Evolutionary conservation across 2,329 filamentous ascomycete species (phyloP), one percentile per base, ranked within the genome.

Genomic region (Catunica adiposa): DNA sequence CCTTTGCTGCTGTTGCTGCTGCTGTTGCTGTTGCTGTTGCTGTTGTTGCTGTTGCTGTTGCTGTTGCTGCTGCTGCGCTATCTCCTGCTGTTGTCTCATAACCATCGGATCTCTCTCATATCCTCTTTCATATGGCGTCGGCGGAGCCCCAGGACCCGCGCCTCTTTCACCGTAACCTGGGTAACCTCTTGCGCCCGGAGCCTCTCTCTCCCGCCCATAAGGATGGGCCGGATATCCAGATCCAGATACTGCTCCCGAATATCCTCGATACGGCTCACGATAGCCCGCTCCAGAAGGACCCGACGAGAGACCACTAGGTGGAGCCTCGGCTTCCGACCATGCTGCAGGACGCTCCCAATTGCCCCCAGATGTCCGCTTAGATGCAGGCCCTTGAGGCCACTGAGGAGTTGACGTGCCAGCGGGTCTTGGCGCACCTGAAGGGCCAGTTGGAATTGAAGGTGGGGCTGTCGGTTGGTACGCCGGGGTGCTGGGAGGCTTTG

Each of bases 261-360:
- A 20, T n/a, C 38, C 29, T 5, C 29, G 29, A n/a, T 42, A 42
- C 15, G 63, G 62, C 2, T 69, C 62, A 3, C 69, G 67, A 29
- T 67, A 62, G 23, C 55, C 58, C 53, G 70, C 71, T 9, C 68
- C 68, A 15, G 65, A 63, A 46, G 65, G 65, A 64, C 70, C 68
- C 20, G 64, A 59, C 55, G 73, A 71, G 51, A 62, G 62, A 34
- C 29, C 29, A 5, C 46, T 23, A 25, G 46, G 20, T 6, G 46
- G 46, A 20, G 14, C 46, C 5, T 48, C 20, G 14, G 15, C 11
- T 20, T 17, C 20, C 46, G 17, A 56, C 6, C 61, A 58, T 14
- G 61, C 56, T 4, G 60, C 61, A n/a, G 63, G 58, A 9, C 29
- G 29, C 29, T 34, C 29, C 29, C 29, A 34, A 11, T 34, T 34